Evolutionary conservation across 441 rosid genomes (phyloP), one percentile per base, ranked within the genome.

Genomic region (Populus hybrid): DNA sequence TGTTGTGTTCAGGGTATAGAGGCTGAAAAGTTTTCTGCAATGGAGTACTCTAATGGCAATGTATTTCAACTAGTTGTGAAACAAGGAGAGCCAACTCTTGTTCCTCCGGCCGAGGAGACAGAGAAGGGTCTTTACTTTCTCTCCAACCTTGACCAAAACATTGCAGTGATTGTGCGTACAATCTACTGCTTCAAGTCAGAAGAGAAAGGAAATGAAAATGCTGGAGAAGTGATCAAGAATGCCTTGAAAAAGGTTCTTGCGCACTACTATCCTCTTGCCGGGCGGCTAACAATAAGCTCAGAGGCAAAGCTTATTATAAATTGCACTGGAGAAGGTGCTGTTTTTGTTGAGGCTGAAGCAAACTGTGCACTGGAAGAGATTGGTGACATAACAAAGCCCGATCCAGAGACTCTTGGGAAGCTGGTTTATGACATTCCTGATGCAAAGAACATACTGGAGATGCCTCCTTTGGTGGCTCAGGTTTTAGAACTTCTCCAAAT

Each of bases 401-500:
- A 95, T 28, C 92, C 96, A 0, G 89, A 84, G 65, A 87, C 94
- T 28, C 89, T 93, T 74, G 92, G 94, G 45, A 93, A 92, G 75
- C 89, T 95, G 69, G 97, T 95, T 74, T 88, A 87, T 72, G 90
- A 93, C 75, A 84, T 92, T 82, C 96, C 94, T 64, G 94, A 86
- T 26, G 98, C 96, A 5, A 89, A 89, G 28, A 92, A 88, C 83
- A 89, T 93, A 53, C 90, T 95, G 28, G 93, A 93, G 75, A 92
- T 93, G 28, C 99, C 99, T 84, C 97, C 92, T 74, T 83, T 95
- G 20, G 87, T 86, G 0, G 96, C 93, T 86, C 99, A 93, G 98
- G 98, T 93, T 77, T 79, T 67, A 29, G 20, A 66, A 53, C 65
- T 68, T 76, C 11, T 50, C 42, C 74, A 61, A 6, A 33, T 23